phyloP scores from a whole-genome alignment of 1,284 basidiomycete species.

The Exobasidium rhododendri region DNA sequence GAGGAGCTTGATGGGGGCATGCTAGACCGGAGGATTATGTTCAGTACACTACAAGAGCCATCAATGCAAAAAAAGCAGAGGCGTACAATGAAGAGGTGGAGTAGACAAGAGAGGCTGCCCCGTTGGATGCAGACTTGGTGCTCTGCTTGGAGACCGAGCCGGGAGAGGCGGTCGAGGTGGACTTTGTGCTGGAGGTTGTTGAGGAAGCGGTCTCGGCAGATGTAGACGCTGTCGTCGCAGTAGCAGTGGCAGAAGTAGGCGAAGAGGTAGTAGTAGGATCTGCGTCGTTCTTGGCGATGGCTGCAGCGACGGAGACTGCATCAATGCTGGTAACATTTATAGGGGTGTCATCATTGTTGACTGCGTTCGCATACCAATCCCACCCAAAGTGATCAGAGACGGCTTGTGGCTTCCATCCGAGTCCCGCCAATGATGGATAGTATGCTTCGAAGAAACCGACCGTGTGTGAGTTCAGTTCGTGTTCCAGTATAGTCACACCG shows the following conservation, averaged over 20 bases:
- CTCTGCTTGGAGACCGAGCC: too few relatives aligned
- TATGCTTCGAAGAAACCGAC: conserved; percentile 68
- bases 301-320: not conserved
- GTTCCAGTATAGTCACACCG: conserved; percentile 77
- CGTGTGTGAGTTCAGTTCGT: conserved; percentile 68
- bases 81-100: too few relatives aligned
- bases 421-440: conserved; percentile 65
- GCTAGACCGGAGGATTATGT: too few relatives aligned
- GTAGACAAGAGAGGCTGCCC: too few relatives aligned
- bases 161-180: not conserved
- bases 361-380: conserved; percentile 39
- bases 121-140: too few relatives aligned
- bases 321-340: conserved; percentile 22
- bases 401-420: conserved; percentile 63
- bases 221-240: not conserved
- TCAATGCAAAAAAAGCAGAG: too few relatives aligned
- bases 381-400: conserved; percentile 26
- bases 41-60: too few relatives aligned
- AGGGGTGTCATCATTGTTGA: conserved; percentile 18
- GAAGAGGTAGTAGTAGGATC: not conserved
- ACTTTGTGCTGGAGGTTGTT: not conserved
- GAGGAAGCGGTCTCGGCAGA: not conserved
- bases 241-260: conserved; percentile 2
- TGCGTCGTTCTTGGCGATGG: not conserved
- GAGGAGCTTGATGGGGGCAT: too few relatives aligned